These are phyloP conservation scores for Cyberlindnera sargentensis DNA, from an alignment of 805 yeast species.

Conservation along the genomic window DNA sequence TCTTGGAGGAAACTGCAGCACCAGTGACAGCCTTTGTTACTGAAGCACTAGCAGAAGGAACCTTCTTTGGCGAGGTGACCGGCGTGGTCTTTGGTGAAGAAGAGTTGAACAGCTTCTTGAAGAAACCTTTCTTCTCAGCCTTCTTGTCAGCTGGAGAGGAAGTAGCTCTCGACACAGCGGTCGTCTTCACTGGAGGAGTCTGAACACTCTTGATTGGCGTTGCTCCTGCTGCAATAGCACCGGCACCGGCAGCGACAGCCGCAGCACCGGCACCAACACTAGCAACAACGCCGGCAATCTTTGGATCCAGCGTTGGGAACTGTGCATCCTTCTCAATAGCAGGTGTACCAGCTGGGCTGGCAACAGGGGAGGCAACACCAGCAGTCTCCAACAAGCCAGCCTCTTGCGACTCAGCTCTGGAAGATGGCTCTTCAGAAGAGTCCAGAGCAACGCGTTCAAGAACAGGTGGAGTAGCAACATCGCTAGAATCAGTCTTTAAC, in stretches of 20 bases:
- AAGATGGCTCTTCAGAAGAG: background rate
- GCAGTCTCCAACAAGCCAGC: background rate
- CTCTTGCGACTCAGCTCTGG: background rate
- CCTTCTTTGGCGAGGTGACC: constrained; percentile 4
- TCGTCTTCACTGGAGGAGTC: too few relatives aligned
- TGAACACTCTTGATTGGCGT: too few relatives aligned
- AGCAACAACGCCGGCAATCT: constrained; percentile 9
- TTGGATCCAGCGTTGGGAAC: constrained; percentile 19
- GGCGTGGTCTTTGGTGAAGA: constrained; percentile 6
- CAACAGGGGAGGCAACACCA: constrained; percentile 4
- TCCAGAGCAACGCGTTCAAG: background rate
- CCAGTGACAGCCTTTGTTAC: constrained; percentile 1
- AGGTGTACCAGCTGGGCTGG: constrained; percentile 1
- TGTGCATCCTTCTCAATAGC: constrained; percentile 1
- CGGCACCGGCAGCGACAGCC: too few relatives aligned
- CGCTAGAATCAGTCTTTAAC: background rate
- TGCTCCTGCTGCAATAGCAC: too few relatives aligned
- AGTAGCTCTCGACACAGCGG: background rate
- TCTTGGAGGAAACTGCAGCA: background rate
- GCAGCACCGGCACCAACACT: too few relatives aligned
- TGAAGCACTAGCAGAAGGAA: background rate
- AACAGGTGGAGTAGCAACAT: background rate
- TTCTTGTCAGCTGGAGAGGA: constrained; percentile 5
- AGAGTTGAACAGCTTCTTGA: constrained; percentile 6
- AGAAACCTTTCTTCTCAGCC: constrained; percentile 9